Conservation (phyloP, 805 yeast species). For the Helenozyma baotianmanensis region DNA sequence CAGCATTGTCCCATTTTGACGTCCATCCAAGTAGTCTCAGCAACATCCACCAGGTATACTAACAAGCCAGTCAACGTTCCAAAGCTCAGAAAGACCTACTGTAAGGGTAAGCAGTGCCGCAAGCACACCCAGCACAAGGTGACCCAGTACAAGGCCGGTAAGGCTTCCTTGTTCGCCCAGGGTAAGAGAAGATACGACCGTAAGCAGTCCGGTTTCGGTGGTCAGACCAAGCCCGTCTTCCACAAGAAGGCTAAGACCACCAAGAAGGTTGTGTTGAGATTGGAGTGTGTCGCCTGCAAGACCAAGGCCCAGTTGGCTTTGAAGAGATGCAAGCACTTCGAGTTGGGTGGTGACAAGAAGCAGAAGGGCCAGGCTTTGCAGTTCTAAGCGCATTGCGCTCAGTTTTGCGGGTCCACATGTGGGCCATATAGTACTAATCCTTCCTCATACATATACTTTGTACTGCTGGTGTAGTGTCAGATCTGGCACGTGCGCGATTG, state of each 20-base stretch:
- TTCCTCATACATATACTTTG: too few relatives aligned
- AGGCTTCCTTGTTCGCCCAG: constrained; percentile 98
- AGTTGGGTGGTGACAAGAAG: constrained; percentile 99
- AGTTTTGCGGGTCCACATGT: too few relatives aligned
- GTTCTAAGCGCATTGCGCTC: constrained; percentile 77
- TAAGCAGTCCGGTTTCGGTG: constrained; percentile 99
- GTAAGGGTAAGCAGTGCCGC: constrained; percentile 98
- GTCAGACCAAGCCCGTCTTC: constrained; percentile 99
- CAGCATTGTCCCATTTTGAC: too few relatives aligned
- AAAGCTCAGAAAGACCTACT: constrained; percentile 99
- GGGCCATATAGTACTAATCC: too few relatives aligned
- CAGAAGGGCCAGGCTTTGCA: constrained; percentile 99
- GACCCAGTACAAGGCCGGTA: constrained; percentile 99
- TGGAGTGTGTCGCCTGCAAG: constrained; percentile 98
- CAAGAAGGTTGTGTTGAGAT: constrained; percentile 99
- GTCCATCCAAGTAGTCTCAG: too few relatives aligned
- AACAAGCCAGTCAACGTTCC: constrained; percentile 99
- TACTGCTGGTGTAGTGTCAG: too few relatives aligned
- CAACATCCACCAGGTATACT: too few relatives aligned
- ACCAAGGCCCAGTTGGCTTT: constrained; percentile 96
- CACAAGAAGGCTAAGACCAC: constrained; percentile 99
- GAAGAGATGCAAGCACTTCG: constrained; percentile 99
- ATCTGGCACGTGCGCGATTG: too few relatives aligned
- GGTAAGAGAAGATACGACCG: constrained; percentile 99
- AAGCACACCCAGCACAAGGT: constrained; percentile 99